Percentiles rank a stretch among this genome's conserved stretches.
Evolutionary conservation across 2,329 filamentous ascomycete genomes (phyloP).

Genomic region (Diaporthe velutina): DNA sequence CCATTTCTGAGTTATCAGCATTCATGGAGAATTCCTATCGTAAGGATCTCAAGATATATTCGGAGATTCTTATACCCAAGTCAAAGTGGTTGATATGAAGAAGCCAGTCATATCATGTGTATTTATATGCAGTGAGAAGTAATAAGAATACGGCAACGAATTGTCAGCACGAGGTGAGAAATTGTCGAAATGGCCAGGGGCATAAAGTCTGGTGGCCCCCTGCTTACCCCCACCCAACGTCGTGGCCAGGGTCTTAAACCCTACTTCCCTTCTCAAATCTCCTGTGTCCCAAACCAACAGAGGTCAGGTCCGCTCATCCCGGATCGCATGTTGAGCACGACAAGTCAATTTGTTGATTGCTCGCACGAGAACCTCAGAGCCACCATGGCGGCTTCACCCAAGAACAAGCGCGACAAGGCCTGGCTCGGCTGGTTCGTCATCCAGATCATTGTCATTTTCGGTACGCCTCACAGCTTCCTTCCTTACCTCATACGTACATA

Average conservation of each 20-base stretch:
- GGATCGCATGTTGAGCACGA: not conserved
- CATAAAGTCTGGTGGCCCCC: not conserved
- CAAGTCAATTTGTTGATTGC: not conserved
- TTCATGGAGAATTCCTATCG: not conserved
- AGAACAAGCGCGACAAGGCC: conserved; percentile 45
- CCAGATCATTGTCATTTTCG: conserved; percentile 48
- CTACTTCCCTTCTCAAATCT: not conserved
- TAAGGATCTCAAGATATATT: not conserved
- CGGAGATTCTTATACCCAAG: not conserved
- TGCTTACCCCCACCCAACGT: not conserved
- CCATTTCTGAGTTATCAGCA: not conserved
- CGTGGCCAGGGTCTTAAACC: conserved; percentile 1
- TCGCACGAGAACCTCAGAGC: not conserved
- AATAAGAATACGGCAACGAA: not conserved
- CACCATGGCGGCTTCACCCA: conserved; percentile 34
- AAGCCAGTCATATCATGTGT: not conserved
- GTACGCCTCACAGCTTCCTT: conserved; percentile 42
- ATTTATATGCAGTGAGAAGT: not conserved
- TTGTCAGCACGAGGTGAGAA: not conserved
- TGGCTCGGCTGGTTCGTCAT: conserved; percentile 51
- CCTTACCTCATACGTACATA: not conserved
- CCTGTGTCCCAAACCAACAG: not conserved
- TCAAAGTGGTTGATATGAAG: not conserved
- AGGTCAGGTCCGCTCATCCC: not conserved
- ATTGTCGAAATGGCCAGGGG: not conserved